These are phyloP conservation scores for Cladosporium phlei DNA, from an alignment of 2,329 filamentous ascomycete species.

Conservation along the genomic window DNA sequence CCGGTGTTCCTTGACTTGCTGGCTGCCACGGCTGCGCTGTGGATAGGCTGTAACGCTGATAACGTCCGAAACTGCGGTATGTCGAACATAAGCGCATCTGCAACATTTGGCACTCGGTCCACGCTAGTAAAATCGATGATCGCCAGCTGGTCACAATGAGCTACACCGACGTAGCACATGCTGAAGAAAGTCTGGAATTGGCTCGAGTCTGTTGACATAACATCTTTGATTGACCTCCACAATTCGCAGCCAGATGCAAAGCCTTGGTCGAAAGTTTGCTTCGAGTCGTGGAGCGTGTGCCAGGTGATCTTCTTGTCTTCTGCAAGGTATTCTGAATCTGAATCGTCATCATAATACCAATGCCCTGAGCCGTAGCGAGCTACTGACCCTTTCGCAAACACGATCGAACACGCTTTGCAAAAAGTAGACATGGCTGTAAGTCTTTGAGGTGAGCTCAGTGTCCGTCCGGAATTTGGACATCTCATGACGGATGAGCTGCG, in stretches of 20 bases:
- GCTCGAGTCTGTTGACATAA: background rate
- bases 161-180: background rate
- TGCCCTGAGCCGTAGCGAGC: too few species aligned
- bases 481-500: too few species aligned
- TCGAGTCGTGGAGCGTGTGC: background rate
- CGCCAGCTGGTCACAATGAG: background rate
- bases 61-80: background rate
- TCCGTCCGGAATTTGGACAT: too few species aligned
- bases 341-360: too few species aligned
- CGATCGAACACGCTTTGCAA: too few species aligned
- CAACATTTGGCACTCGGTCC: background rate
- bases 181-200: background rate
- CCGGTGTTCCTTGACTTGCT: background rate
- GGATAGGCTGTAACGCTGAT: background rate
- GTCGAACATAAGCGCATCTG: background rate
- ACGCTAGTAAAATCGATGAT: background rate
- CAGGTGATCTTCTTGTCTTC: too few species aligned
- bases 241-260: background rate
- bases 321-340: too few species aligned
- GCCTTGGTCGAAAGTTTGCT: background rate
- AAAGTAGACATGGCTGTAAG: too few species aligned
- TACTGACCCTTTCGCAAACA: too few species aligned
- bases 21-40: background rate
- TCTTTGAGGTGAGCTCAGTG: too few species aligned
- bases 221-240: background rate